Evolutionary conservation across 805 yeast species (phyloP), one percentile per base, ranked within the genome.

Genomic region (Teunomyces kruisii): DNA sequence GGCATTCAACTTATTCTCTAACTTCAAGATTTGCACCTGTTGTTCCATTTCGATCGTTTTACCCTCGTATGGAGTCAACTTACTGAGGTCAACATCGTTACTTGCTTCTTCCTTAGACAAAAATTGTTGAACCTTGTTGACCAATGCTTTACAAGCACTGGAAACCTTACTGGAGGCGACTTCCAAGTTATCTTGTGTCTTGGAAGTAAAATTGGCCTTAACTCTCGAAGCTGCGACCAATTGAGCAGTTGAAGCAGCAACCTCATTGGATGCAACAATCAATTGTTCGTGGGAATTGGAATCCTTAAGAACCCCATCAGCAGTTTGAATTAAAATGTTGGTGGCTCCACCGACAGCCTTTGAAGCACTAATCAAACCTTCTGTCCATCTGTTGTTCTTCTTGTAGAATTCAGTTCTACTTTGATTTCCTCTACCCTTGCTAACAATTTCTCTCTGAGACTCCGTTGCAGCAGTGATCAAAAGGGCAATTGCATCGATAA

Each of bases 381-480:
- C 96, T 0, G 96, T 88, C 97, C 97, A 89, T 56, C 92, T 77
- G 64, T 83, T 89, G 62, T 89, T 86, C 65, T 88, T 88, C 62
- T 84, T 86, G 67, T 90, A 90, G 62, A 84, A 89, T 37, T 86
- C 86, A 10, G 89, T 80, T 46, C 81, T 74, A 1, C 88, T 73
- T 39, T 76, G 80, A 0, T 81, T 63, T 3, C 92, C 92, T 47
- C 76, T 74, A 35, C 88, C 88, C 47, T 78, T 79, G 45, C 80
- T 76, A 5, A 84, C 92, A 58, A 89, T 88, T 64, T 89, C 96
- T 46, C 78, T 67, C 64, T 89, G 96, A 15, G 92, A 81, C 29
- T 81, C 89, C 19, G 88, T 82, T 2, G 96, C 88, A 2, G 94
- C 84, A 50, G 74, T 69, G 43, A 90, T 83, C 54, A 89, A 76